These are phyloP conservation scores for Fusarium metavorans DNA, from an alignment of 2,329 filamentous ascomycete genomes.

Conservation along the genomic window DNA sequence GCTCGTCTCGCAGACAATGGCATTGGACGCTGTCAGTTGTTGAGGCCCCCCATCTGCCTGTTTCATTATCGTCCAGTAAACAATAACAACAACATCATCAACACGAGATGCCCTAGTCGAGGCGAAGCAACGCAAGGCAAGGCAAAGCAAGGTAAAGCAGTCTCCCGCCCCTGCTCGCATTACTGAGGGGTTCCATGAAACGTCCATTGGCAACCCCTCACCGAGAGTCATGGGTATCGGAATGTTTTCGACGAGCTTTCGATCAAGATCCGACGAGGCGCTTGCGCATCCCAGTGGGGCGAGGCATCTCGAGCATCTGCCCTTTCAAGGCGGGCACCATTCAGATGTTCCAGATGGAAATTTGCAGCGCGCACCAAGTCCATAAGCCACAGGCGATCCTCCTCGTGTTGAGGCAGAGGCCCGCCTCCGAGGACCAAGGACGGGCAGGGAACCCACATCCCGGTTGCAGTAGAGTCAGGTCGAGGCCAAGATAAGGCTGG, in stretches of 20 bases:
- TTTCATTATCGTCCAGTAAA: conserved; percentile 10
- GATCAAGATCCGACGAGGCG: conserved; percentile 45
- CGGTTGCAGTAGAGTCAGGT: conserved; percentile 15
- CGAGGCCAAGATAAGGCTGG: conserved; percentile 32
- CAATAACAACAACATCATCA: conserved; percentile 27
- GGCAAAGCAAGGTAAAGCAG: conserved; percentile 15
- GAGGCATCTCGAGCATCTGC: conserved; percentile 25
- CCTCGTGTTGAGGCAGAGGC: conserved; percentile 38
- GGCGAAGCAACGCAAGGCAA: background rate
- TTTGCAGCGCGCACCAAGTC: conserved; percentile 33
- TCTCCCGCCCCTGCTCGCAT: conserved; percentile 32
- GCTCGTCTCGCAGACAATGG: conserved; percentile 14
- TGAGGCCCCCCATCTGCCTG: conserved; percentile 30
- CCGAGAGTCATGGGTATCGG: conserved; percentile 38
- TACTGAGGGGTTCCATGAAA: conserved; percentile 33
- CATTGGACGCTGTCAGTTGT: conserved; percentile 14
- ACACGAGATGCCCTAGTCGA: background rate
- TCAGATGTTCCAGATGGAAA: conserved; percentile 41
- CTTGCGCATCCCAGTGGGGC: conserved; percentile 43
- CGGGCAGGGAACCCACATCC: conserved; percentile 25
- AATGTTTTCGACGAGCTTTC: conserved; percentile 38
- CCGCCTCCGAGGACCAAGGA: conserved; percentile 14
- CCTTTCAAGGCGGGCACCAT: conserved; percentile 44
- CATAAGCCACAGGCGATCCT: conserved; percentile 38
- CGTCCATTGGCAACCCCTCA: conserved; percentile 24